Evolutionary conservation across 108 stramenopile species (phyloP).

Genomic region (Stephanodiscus minutulus): DNA sequence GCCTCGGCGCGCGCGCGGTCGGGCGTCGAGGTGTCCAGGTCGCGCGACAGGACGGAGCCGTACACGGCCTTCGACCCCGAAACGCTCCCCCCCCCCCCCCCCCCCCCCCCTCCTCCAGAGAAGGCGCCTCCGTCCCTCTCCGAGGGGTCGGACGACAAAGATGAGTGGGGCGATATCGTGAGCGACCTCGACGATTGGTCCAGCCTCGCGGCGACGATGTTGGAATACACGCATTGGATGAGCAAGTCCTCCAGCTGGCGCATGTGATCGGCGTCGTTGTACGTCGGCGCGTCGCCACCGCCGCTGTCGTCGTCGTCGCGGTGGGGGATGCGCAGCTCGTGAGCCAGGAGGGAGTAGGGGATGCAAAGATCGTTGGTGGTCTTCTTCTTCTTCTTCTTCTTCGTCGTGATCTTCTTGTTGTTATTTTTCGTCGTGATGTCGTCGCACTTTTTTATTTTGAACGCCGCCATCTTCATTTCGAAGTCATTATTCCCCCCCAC

Average conservation of each 20-base stretch:
- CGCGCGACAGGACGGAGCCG: conserved; percentile 40
- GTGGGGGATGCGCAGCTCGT: conserved; percentile 23
- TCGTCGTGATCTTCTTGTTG: background rate
- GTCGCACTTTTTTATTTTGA: background rate
- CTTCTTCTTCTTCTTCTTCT: conserved; percentile 1
- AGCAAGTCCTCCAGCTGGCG: conserved; percentile 45
- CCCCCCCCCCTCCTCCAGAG: background rate
- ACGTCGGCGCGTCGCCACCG: background rate
- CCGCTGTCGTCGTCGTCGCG: background rate
- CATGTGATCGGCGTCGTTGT: conserved; percentile 16
- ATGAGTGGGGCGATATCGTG: conserved; percentile 11
- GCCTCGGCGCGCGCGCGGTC: conserved; percentile 7
- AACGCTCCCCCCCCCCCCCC: background rate
- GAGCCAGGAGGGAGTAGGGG: conserved; percentile 29
- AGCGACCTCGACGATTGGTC: conserved; percentile 41
- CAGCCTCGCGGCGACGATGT: conserved; percentile 38
- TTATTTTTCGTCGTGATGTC: background rate
- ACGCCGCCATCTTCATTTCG: conserved; percentile 17
- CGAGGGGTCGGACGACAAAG: background rate
- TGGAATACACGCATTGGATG: conserved; percentile 48
- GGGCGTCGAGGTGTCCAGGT: conserved; percentile 28
- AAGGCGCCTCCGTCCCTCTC: background rate
- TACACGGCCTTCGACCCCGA: too few relatives aligned
- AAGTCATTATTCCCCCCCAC: background rate
- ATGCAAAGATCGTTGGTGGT: conserved; percentile 9